Conservation (phyloP, 495 filamentous ascomycete genomes). For the Lophium mytilinum region DNA sequence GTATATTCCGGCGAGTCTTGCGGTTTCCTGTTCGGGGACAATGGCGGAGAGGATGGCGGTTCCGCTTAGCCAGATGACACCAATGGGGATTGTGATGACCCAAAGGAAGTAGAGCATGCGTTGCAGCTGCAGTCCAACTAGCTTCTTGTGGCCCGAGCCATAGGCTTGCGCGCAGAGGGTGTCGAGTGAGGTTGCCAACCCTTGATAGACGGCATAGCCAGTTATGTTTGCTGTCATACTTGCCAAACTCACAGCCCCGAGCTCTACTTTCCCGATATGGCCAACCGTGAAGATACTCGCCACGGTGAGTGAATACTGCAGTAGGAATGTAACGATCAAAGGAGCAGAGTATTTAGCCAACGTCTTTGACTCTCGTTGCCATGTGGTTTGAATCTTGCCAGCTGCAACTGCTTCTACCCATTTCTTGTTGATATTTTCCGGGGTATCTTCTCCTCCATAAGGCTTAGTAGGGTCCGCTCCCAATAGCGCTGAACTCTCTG, state of each 20-base stretch:
- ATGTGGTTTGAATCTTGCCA: slow-evolving; percentile 23
- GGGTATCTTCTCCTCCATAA: slow-evolving; percentile 34
- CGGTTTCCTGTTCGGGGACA: slow-evolving; percentile 54
- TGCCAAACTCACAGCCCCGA: slow-evolving; percentile 48
- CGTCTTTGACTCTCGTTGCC: slow-evolving; percentile 36
- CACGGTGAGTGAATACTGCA: slow-evolving; percentile 66
- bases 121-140: slow-evolving; percentile 65
- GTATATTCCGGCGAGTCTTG: slow-evolving; percentile 58
- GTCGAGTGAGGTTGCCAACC: slow-evolving; percentile 61
- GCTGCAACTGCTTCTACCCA: slow-evolving; percentile 22
- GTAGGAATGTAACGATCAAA: slow-evolving; percentile 59
- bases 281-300: slow-evolving; percentile 51
- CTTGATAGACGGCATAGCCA: slow-evolving; percentile 63
- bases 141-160: slow-evolving; percentile 55
- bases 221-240: slow-evolving; percentile 68
- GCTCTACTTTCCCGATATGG: slow-evolving; percentile 24
- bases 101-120: slow-evolving; percentile 61
- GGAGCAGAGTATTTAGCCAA: slow-evolving; percentile 51
- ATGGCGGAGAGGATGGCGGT: slow-evolving; percentile 48
- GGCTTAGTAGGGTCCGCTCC: slow-evolving; percentile 23
- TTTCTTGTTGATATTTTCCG: slow-evolving; percentile 26
- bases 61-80: slow-evolving; percentile 50
- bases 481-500: slow-evolving; percentile 49
- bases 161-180: slow-evolving; percentile 71
- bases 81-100: slow-evolving; percentile 55